Evolutionary conservation across 768 basidiomycete genomes (phyloP).

Genomic region (Termitomyces sp.): DNA sequence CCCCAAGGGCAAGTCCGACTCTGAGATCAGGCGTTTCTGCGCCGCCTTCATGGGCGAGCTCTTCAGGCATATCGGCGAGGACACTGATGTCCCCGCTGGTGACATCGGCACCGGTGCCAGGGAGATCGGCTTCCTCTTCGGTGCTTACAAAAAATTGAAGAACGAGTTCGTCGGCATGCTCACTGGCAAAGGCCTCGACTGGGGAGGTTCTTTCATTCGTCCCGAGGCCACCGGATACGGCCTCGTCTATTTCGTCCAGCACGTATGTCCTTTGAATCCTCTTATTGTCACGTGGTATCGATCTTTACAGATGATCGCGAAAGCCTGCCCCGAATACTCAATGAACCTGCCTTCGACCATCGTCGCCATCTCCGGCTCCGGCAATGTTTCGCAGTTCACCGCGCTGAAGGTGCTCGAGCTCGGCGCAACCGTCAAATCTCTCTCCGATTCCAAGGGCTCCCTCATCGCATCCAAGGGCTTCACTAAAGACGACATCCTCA

Average conservation of each 20-base stretch:
- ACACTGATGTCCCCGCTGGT: conserved; percentile 73
- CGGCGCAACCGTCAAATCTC: conserved; percentile 62
- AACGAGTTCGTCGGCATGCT: conserved; percentile 70
- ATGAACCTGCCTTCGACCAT: conserved; percentile 33
- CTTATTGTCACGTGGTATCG: background rate
- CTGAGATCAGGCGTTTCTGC: conserved; percentile 70
- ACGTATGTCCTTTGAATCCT: conserved; percentile 32
- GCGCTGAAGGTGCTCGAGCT: conserved; percentile 75
- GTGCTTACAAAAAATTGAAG: conserved; percentile 68
- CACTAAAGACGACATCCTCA: conserved; percentile 47
- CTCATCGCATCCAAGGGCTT: conserved; percentile 55
- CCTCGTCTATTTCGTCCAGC: conserved; percentile 70
- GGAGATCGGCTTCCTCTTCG: conserved; percentile 66
- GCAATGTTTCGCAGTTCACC: conserved; percentile 73
- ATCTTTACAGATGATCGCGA: conserved; percentile 30
- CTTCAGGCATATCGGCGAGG: conserved; percentile 61
- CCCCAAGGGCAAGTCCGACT: conserved; percentile 76
- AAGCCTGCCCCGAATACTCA: background rate
- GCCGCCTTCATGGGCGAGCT: conserved; percentile 71
- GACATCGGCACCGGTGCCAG: conserved; percentile 73
- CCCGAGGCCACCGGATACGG: conserved; percentile 73
- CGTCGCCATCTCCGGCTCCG: conserved; percentile 59
- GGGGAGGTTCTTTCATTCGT: conserved; percentile 70
- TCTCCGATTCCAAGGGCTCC: conserved; percentile 72
- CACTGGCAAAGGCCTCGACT: conserved; percentile 64